Percentiles rank a stretch among this genome's conserved stretches.
phyloP scores from a whole-genome alignment of 306 rosid genomes.

The Heteromeles arbutifolia region DNA sequence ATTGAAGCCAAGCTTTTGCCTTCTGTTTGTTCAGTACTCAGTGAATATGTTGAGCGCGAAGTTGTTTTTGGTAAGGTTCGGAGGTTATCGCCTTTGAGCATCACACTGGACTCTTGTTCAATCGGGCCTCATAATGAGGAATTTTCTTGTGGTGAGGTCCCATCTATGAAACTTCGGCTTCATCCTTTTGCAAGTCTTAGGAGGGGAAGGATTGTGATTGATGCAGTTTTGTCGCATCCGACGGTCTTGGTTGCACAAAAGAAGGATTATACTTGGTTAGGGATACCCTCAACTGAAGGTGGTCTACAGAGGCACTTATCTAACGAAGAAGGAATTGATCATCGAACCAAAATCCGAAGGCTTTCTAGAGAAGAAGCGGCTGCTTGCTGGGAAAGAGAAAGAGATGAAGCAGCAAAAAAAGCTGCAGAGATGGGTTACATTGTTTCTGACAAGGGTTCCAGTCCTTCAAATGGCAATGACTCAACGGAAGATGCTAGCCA shows the following conservation, averaged over 20 bases:
- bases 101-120: conserved; percentile 78
- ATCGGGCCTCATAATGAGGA: conserved; percentile 73
- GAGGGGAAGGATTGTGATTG: conserved; percentile 82
- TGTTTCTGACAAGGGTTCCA: conserved; percentile 40
- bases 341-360: conserved; percentile 63
- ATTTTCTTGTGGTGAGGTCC: conserved; percentile 81
- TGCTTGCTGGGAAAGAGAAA: conserved; percentile 37
- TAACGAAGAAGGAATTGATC: conserved; percentile 71
- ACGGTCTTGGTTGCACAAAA: conserved; percentile 63
- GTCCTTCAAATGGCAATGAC: conserved; percentile 31
- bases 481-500: conserved; percentile 31
- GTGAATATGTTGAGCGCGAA: conserved; percentile 70
- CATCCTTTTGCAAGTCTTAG: conserved; percentile 76
- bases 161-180: conserved; percentile 59
- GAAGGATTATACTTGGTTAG: conserved; percentile 87
- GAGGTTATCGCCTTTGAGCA: conserved; percentile 74
- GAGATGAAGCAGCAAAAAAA: conserved; percentile 62
- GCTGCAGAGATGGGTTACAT: conserved; percentile 78
- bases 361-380: conserved; percentile 62
- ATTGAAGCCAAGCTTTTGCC: conserved; percentile 67
- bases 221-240: conserved; percentile 73
- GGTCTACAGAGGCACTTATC: conserved; percentile 36
- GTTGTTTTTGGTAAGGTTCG: conserved; percentile 72
- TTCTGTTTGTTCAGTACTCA: conserved; percentile 63
- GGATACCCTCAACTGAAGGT: conserved; percentile 56